A percentile compares a stretch with the other conserved stretches of the same genome.
Evolutionary conservation across 495 filamentous ascomycete species (phyloP).

Genomic region (Amphirosellinia nigrospora): DNA sequence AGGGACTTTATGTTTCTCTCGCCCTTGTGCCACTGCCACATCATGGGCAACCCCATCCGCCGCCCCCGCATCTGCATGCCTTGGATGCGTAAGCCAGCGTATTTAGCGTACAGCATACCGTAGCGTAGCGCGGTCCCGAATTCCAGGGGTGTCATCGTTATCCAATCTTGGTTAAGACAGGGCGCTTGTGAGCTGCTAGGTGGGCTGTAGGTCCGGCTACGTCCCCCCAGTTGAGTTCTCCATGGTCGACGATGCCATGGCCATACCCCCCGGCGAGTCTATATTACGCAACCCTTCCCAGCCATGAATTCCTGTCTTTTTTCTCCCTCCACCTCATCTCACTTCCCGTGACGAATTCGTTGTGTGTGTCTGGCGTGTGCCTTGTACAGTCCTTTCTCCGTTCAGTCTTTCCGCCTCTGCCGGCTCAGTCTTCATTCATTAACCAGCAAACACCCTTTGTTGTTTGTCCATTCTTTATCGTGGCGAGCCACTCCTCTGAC

Average conservation of each 20-base stretch:
- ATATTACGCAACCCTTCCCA: slow-evolving; percentile 11
- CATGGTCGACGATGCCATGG: not conserved
- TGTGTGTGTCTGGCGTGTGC: slow-evolving; percentile 25
- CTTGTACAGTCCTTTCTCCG: slow-evolving; percentile 25
- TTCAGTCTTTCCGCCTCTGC: slow-evolving; percentile 37
- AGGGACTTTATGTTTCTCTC: not conserved
- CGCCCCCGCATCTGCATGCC: slow-evolving; percentile 2
- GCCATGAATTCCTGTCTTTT: slow-evolving; percentile 9
- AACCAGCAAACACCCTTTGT: slow-evolving; percentile 36
- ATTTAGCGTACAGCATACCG: not conserved
- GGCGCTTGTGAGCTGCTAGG: slow-evolving; percentile 1
- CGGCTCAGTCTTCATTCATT: slow-evolving; percentile 51
- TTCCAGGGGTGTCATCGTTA: slow-evolving; percentile 8
- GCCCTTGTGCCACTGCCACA: slow-evolving; percentile 7
- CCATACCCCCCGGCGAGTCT: not conserved
- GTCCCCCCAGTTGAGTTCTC: slow-evolving; percentile 1
- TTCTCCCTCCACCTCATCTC: slow-evolving; percentile 12
- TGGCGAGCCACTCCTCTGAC: slow-evolving; percentile 30
- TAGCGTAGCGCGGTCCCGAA: slow-evolving; percentile 9
- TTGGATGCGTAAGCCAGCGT: not conserved
- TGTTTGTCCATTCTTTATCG: slow-evolving; percentile 36
- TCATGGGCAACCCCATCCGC: not conserved
- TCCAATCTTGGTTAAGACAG: not conserved
- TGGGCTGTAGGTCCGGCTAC: slow-evolving; percentile 14
- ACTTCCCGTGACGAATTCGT: slow-evolving; percentile 8